Conservation (phyloP, 768 basidiomycete species). For the Phlebiopsis flavidoalba region DNA sequence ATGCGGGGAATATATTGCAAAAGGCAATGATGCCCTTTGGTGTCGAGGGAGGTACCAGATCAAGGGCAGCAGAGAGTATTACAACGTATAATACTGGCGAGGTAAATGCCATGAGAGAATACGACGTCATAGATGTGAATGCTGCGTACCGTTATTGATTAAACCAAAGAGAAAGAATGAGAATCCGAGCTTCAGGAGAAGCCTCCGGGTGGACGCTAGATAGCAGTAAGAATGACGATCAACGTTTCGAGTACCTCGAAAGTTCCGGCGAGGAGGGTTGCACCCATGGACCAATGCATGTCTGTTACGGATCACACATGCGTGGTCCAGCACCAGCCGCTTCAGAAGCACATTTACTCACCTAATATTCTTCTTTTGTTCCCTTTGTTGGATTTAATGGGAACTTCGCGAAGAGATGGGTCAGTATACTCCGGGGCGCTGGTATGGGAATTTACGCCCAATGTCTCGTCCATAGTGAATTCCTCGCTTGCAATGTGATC, state of each 20-base stretch:
- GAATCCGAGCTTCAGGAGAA: slow-evolving; percentile 33
- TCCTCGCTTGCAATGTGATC: background rate
- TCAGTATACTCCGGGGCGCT: background rate
- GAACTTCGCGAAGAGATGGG: background rate
- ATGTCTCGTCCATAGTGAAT: background rate
- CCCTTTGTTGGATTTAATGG: no score
- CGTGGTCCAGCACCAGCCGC: background rate
- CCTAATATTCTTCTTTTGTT: no score
- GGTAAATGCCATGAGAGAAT: background rate
- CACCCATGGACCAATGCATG: background rate
- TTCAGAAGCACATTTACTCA: background rate
- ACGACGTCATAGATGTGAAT: background rate
- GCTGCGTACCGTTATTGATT: slow-evolving; percentile 75
- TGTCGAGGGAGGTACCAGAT: slow-evolving; percentile 86
- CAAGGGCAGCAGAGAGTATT: slow-evolving; percentile 92
- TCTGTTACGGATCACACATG: background rate
- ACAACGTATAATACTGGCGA: slow-evolving; percentile 85
- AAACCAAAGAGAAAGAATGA: slow-evolving; percentile 93
- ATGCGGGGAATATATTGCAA: slow-evolving; percentile 88
- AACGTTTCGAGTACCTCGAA: background rate
- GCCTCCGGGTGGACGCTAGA: slow-evolving; percentile 6
- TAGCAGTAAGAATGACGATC: background rate
- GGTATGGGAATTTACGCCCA: background rate
- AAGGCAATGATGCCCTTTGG: slow-evolving; percentile 95
- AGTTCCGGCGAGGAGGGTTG: background rate